phyloP scores from a whole-genome alignment of 495 filamentous ascomycete species.

The Poronia punctata region DNA sequence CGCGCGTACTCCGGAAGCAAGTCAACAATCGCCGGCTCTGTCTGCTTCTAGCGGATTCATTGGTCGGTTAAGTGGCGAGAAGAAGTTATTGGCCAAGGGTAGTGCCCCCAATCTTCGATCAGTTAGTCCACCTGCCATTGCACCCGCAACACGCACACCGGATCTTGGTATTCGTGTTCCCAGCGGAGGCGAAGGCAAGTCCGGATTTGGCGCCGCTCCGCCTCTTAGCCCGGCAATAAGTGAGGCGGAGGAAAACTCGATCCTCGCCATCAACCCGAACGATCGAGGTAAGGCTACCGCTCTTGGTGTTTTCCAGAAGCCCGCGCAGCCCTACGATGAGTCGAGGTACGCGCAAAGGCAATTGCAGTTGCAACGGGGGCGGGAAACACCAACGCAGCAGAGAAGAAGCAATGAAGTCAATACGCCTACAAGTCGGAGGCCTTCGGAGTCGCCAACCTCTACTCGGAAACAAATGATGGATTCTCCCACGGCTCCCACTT shows the following conservation, averaged over 20 bases:
- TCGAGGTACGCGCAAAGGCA: conserved; percentile 78
- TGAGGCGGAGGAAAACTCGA: conserved; percentile 54
- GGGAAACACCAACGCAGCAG: conserved; percentile 41
- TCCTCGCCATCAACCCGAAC: conserved; percentile 61
- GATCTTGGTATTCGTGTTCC: conserved; percentile 26
- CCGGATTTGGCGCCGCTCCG: conserved; percentile 45
- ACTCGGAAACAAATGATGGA: conserved; percentile 16
- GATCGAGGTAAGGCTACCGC: conserved; percentile 83
- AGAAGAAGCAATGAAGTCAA: conserved; percentile 27
- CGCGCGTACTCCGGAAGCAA: conserved; percentile 41
- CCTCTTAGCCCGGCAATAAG: conserved; percentile 69
- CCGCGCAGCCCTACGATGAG: conserved; percentile 69
- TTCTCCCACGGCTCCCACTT: conserved; percentile 10
- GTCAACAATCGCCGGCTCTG: conserved; percentile 25
- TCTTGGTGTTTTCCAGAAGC: conserved; percentile 76
- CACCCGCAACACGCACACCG: conserved; percentile 20
- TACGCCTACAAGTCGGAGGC: conserved; percentile 14
- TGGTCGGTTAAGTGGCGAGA: conserved; percentile 28
- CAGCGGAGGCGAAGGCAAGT: conserved; percentile 29
- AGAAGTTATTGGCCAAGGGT: conserved; percentile 34
- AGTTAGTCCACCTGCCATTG: conserved; percentile 29
- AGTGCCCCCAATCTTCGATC: conserved; percentile 45
- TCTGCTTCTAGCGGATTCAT: conserved; percentile 19
- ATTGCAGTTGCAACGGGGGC: conserved; percentile 66
- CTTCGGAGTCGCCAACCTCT: conserved; percentile 31